phyloP scores from a whole-genome alignment of 1,284 basidiomycete species.

The Cystobasidium sp. region DNA sequence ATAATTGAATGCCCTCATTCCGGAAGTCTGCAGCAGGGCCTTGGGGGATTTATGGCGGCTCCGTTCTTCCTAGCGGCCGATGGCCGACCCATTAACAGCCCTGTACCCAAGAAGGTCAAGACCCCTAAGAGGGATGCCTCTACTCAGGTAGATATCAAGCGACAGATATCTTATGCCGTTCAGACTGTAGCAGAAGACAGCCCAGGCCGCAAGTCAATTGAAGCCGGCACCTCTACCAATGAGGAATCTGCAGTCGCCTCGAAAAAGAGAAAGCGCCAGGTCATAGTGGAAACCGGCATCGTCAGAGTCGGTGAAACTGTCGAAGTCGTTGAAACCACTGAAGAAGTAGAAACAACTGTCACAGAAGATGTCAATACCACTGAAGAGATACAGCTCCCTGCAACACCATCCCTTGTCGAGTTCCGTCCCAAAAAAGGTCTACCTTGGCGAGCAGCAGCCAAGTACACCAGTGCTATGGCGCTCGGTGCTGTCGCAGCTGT shows the following conservation, averaged over 20 bases:
- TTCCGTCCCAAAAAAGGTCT: slow-evolving; percentile 8
- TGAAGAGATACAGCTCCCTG: background rate
- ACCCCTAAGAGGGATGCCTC: background rate
- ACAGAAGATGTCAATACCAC: background rate
- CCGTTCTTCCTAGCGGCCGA: background rate
- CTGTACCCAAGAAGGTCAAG: background rate
- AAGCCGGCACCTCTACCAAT: background rate
- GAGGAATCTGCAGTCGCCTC: background rate
- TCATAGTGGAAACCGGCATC: background rate
- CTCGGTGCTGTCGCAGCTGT: slow-evolving; percentile 17
- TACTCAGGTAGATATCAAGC: background rate
- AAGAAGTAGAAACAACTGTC: no score
- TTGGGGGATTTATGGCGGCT: no score
- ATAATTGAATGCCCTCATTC: background rate
- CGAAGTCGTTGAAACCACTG: background rate
- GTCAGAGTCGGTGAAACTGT: background rate
- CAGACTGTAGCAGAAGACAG: slow-evolving; percentile 1
- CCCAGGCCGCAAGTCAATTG: background rate
- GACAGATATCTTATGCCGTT: background rate
- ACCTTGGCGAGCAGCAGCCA: background rate
- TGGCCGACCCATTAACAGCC: background rate
- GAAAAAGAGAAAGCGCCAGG: slow-evolving; percentile 1
- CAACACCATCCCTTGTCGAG: no score
- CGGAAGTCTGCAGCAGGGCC: no score
- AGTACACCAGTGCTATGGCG: background rate